Percentiles rank a stretch among this genome's conserved stretches.
phyloP scores from a whole-genome alignment of 495 filamentous ascomycete genomes.

The Talaromyces ruber region DNA sequence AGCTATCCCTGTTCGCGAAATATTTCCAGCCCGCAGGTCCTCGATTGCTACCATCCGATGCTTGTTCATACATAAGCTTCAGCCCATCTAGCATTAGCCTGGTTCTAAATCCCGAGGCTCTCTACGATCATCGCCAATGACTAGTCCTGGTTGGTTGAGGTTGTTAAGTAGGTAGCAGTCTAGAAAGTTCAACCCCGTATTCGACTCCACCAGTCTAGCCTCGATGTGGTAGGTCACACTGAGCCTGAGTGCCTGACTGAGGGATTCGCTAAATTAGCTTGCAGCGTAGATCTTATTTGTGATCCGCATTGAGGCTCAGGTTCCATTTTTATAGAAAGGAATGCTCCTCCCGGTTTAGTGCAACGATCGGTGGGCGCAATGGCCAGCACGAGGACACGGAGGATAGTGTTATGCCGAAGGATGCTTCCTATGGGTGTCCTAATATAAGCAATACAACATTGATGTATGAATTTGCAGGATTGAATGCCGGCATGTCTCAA shows the following conservation, averaged over 20 bases:
- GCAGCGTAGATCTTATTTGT: background rate
- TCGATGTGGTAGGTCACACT: background rate
- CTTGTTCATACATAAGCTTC: background rate
- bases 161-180: background rate
- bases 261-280: background rate
- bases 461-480: background rate
- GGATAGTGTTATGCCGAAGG: background rate
- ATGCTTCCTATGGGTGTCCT: background rate
- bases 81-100: background rate
- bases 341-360: background rate
- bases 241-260: background rate
- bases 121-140: background rate
- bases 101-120: background rate
- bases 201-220: background rate
- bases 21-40: background rate
- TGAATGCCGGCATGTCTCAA: background rate
- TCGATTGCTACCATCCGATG: constrained; percentile 1
- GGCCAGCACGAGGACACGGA: background rate
- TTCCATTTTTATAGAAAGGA: background rate
- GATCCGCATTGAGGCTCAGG: background rate
- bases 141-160: background rate
- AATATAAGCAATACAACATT: background rate
- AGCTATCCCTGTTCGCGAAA: background rate
- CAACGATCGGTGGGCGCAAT: background rate
- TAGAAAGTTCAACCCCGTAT: constrained; percentile 2